Evolutionary conservation across 176 grass and related monocot species (phyloP), one percentile per base, ranked within the genome.

Genomic region (Chrysopogon serrulatus): DNA sequence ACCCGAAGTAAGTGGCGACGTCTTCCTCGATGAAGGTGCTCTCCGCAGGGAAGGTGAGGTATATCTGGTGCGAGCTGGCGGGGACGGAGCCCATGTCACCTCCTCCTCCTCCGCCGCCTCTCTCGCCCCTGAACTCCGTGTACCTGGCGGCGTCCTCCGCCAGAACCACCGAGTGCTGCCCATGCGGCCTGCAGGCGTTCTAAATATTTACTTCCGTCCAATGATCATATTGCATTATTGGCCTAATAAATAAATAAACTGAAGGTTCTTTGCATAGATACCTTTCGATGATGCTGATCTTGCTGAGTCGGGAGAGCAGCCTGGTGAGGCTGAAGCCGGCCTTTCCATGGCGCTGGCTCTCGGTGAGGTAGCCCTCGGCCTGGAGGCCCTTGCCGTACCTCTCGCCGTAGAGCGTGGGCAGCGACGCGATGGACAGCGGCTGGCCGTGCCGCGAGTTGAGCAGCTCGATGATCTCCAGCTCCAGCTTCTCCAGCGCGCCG

Each of bases 361-460:
- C 96, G 4, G 96, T 98, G 28, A 98, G 88, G 44, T 98, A 98
- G 0, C 96, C 96, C 19, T 98, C 96, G 2, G 96, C 93, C 84
- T 93, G 91, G 44, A 98, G 90, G 1, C 79, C 83, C 73, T 93
- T 95, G 10, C 96, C 96, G 33, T 95, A 98, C 89, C 65, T 91
- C 37, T 93, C 96, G 32, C 76, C 79, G 53, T 98, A 98, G 34
- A 98, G 70, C 16, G 88, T 93, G 0, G 96, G 96, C 54, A 98
- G 75, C 7, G 85, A 95, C 17, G 93, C 96, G 31, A 98, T 98
- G 10, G 96, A 95, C 83, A 98, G 79, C 1, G 96, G 96, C 80
- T 90, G 68, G 13, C 91, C 89, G 5, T 86, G 66, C 41, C 88
- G 89, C 36, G 87, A 91, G 24, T 83, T 71, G 73, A 98, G 88